Evolutionary conservation across 2,329 filamentous ascomycete species (phyloP).

Genomic region (Tolypocladium sp.): DNA sequence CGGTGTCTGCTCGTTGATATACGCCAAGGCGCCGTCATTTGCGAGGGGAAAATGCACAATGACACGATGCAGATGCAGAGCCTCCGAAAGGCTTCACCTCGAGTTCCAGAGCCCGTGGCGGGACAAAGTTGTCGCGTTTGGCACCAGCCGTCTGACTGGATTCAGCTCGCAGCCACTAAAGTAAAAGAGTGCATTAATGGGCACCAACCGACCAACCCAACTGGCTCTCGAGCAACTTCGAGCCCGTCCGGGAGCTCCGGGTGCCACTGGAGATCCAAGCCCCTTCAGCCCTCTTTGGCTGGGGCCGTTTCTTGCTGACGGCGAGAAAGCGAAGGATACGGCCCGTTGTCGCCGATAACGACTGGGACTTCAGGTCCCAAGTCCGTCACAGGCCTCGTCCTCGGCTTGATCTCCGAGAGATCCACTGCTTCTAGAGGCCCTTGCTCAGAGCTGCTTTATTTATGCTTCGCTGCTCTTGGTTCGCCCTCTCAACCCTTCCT

Average conservation of each 20-base stretch:
- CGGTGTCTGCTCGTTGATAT: neutral
- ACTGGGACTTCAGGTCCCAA: neutral
- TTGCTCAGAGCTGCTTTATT: neutral
- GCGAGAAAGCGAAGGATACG: neutral
- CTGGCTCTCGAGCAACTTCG: neutral
- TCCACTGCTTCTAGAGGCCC: neutral
- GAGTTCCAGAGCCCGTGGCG: neutral
- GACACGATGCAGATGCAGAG: neutral
- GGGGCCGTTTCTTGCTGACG: neutral
- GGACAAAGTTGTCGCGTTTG: neutral
- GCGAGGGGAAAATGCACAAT: neutral
- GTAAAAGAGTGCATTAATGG: neutral
- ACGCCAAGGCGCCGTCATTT: neutral
- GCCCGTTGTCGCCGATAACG: neutral
- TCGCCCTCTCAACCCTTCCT: no score
- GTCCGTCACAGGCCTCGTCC: neutral
- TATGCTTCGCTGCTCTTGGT: neutral
- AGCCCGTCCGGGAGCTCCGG: neutral
- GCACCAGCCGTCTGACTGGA: neutral
- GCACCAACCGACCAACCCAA: neutral
- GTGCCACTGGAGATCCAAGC: neutral
- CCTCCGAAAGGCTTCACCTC: neutral
- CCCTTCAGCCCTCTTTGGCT: neutral
- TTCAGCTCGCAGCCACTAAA: neutral
- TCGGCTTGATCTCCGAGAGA: neutral